A percentile compares a stretch with the other conserved stretches of the same genome.
Conservation (phyloP, 1,284 basidiomycete genomes). For the Papiliotrema fonsecae region DNA sequence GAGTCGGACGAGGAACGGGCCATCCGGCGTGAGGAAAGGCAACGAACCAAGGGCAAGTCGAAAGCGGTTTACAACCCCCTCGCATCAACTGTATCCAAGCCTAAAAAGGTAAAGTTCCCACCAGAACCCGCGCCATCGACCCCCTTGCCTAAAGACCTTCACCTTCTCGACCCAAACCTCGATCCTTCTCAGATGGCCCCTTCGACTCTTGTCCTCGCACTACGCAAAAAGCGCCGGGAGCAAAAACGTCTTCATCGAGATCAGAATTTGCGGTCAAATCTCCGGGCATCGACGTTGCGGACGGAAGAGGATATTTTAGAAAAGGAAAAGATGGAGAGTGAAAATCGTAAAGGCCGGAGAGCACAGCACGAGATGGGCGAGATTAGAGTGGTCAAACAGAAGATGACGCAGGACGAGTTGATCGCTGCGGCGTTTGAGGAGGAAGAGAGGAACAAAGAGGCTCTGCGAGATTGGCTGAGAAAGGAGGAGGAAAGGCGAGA, state of each 20-base stretch:
- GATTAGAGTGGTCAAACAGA: conserved; percentile 23
- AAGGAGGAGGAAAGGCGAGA: conserved; percentile 51
- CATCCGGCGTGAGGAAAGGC: conserved; percentile 29
- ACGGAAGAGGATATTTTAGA: conserved; percentile 34
- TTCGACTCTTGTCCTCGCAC: conserved; percentile 38
- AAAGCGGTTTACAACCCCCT: conserved; percentile 35
- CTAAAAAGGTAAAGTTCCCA: conserved; percentile 7
- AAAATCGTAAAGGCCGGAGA: conserved; percentile 21
- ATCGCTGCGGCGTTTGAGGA: conserved; percentile 53
- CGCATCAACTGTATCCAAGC: neutral
- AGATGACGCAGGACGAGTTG: conserved; percentile 50
- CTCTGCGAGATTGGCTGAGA: conserved; percentile 49
- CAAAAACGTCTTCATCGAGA: conserved; percentile 31
- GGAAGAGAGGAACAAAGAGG: conserved; percentile 52
- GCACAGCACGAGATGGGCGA: conserved; percentile 39
- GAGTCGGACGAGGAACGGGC: conserved; percentile 38
- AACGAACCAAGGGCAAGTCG: conserved; percentile 35
- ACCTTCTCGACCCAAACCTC: conserved; percentile 21
- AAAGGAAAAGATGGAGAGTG: conserved; percentile 23
- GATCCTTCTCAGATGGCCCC: conserved; percentile 39
- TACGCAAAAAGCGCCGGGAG: conserved; percentile 36
- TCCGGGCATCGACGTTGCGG: conserved; percentile 39
- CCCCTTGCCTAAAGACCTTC: conserved; percentile 6
- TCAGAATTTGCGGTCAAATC: conserved; percentile 32
- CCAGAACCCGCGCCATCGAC: conserved; percentile 4